These are phyloP conservation scores for Gastrolobium bilobum DNA, from an alignment of 306 rosid species.

Conservation along the genomic window DNA sequence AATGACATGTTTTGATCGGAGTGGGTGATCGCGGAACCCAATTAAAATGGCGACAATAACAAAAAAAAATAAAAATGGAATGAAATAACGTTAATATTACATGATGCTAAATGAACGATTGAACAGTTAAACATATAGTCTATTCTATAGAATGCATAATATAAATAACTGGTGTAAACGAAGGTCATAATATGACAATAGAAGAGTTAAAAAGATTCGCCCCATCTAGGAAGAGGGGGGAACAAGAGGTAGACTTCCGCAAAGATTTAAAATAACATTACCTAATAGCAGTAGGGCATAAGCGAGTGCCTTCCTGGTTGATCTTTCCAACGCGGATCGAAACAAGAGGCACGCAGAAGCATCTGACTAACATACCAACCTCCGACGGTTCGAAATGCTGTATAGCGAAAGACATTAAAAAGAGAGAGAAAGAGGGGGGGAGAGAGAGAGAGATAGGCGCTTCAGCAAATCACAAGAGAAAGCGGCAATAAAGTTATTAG, in stretches of 20 bases:
- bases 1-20: background rate
- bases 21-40: too few relatives aligned
- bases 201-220: conserved; percentile 2
- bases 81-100: background rate
- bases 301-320: conserved; percentile 71
- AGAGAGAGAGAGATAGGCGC: too few relatives aligned
- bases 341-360: conserved; percentile 97
- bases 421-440: too few relatives aligned
- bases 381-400: conserved; percentile 98
- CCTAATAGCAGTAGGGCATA: conserved; percentile 82
- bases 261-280: conserved; percentile 50
- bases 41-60: background rate
- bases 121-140: background rate
- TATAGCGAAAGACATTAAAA: conserved; percentile 11
- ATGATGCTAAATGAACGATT: background rate
- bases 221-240: background rate
- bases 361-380: conserved; percentile 95
- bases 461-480: background rate
- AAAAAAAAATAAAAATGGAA: background rate
- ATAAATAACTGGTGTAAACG: background rate
- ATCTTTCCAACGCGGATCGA: conserved; percentile 92
- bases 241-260: background rate
- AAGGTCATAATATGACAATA: background rate
- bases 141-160: background rate
- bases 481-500: background rate